Evolutionary conservation across 2,329 filamentous ascomycete species (phyloP), one percentile per base, ranked within the genome.

Genomic region (Periconia sp.): DNA sequence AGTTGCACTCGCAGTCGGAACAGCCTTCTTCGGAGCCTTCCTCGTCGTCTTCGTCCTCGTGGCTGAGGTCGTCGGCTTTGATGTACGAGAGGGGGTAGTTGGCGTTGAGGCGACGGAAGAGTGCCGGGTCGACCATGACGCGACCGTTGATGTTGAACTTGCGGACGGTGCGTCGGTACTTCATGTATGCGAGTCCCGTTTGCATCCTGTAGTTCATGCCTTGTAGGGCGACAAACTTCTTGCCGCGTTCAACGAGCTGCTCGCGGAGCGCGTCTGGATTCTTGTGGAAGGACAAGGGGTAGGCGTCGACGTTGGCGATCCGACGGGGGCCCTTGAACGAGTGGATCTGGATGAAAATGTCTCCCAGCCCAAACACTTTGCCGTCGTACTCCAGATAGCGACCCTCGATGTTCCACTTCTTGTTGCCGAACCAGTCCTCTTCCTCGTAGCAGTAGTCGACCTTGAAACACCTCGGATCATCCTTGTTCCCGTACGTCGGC

Each of bases 91-190:
- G 84, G 0, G 83, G 84, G 61, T 96, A 96, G 69, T 96, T 96
- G 1, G 92, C 90, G 61, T 94, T 90, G 71, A 93, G 90, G 33
- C 90, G 85, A 9, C 91, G 85, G 74, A 95, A 92, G 41, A 89
- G 90, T 3, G 85, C 85, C 0, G 91, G 85, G 66, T 96, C 92
- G 20, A 96, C 81, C 91, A 96, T 96, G 58, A 96, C 82, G 30
- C 92, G 86, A 17, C 91, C 89, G 58, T 92, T 91, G 71, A 96
- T 88, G 66, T 91, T 91, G 73, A 95, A 87, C 71, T 91, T 93
- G 68, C 89, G 77, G 14, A 90, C 78, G 54, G 81, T 78, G 64
- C 87, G 87, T 77, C 91, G 91, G 72, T 89, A 87, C 78, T 93
- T 95, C 77, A 86, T 85, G 73, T 91, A 96, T 0, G 89, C 91